A percentile compares a stretch with the other conserved stretches of the same genome.
These are phyloP conservation scores for Paramecium octaurelia DNA, from an alignment of 73 alveolate species.

Conservation along the genomic window DNA sequence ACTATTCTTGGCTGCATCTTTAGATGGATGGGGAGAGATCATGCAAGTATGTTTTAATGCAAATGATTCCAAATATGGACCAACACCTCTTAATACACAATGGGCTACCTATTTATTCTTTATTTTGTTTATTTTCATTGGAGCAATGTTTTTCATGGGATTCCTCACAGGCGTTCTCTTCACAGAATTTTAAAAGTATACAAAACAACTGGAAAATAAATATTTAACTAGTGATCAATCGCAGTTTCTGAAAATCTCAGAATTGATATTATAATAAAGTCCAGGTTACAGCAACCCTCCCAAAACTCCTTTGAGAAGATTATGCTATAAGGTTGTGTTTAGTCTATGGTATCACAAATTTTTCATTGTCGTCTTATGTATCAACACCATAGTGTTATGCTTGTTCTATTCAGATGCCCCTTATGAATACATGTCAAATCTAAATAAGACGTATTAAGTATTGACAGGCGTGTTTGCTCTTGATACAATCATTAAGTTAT, in stretches of 20 bases:
- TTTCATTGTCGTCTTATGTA: not conserved
- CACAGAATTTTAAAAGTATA: slow-evolving; percentile 26
- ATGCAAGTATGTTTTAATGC: slow-evolving; percentile 43
- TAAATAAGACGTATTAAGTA: not conserved
- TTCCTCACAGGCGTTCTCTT: not conserved
- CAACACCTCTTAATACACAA: not conserved
- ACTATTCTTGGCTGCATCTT: not conserved
- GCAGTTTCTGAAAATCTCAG: slow-evolving; percentile 5
- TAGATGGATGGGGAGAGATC: slow-evolving; percentile 30
- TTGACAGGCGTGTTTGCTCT: not conserved
- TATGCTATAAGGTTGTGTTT: not conserved
- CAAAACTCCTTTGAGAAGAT: not conserved
- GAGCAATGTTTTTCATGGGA: slow-evolving; percentile 48
- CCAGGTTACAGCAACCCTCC: slow-evolving; percentile 26
- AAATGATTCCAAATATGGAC: not conserved
- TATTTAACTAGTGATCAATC: not conserved
- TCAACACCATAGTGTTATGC: not conserved
- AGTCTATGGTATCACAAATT: not conserved
- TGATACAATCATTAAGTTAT: not conserved
- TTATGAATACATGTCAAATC: not conserved
- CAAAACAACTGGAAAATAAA: slow-evolving; percentile 6
- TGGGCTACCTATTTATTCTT: slow-evolving; percentile 47
- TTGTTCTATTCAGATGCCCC: not conserved
- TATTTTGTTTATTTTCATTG: slow-evolving; percentile 38
- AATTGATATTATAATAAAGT: not conserved